Base-by-base conservation (phyloP, 164 flowering plant genomes). In the Magnolia officinalis region DNA sequence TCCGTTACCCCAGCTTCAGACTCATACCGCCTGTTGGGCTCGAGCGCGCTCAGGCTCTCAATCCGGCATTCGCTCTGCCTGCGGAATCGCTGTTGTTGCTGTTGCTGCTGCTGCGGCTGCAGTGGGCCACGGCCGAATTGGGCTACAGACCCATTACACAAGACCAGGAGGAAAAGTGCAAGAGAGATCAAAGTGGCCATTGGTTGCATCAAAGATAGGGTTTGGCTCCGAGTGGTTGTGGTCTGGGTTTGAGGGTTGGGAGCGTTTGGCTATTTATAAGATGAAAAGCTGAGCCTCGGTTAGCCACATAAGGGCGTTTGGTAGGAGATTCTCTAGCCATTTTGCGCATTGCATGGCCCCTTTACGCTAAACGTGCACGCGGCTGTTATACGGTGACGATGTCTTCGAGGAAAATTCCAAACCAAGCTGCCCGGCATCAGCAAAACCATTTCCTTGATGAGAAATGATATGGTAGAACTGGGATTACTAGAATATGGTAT, bases 1-100 rank as follows among this genome's bases (percentile, higher is more conserved):
- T 90, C 92, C 13, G 80, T 83, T 11, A 70, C 2, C 9, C 94
- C 94, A 1, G 82, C 92, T 74, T 90, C 90, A 3, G 83, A 71
- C 74, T 82, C 58, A 20, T 85, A 23, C 21, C 83, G 80, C 51
- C 67, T 51, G 8, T 67, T 72, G 20, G 92, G 92, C 26, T 85
- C 82, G 6, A 82, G 82, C 21, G 88, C 83, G 1, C 76, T 77
- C n/a, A 90, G 86, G 24, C 72, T 72, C 6, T 85, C 61, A 70
- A 90, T 51, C 9, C 70, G 81, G 79, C 94, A 90, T 77, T 81
- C 79, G 26, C 64, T 72, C 49, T 52, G 69, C 29, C 6, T 64
- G 59, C 77, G 58, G 77, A 50, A 6, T 77, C 75, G 6, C 59
- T 14, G 59, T 14, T 23, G 24, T 23, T 23, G 24, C 1, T 52